Base-by-base conservation (phyloP, 345 rosid species). In the Trapa incisa region DNA sequence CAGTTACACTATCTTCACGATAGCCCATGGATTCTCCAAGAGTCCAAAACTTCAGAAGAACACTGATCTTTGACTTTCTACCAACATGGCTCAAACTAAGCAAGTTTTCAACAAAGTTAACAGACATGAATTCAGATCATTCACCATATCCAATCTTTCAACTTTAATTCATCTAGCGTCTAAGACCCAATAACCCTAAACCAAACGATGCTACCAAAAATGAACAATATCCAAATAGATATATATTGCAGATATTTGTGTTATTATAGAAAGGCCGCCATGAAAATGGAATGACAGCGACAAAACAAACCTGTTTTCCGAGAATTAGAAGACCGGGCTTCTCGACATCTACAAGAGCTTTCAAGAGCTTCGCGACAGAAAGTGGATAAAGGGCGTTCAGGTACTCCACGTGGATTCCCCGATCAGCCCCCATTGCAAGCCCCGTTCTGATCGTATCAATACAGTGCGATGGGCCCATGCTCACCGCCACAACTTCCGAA, bases 371-470 rank as follows among this genome's bases (percentile, higher is more conserved):
- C 67, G 98, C 94, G 3, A 90, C 88, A 0, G 86, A 73, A 0
- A 93, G 79, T 8, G 98, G 97, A 75, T 76, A 76, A 68, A 93
- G 68, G 14, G 66, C 77, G 6, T 48, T 68, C 37, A 69, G 41
- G 13, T 82, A 62, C 69, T 93, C 86, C 5, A 93, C 94, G 62
- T 87, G 97, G 54, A 93, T 87, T 64, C 81, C 98, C 41, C 96
- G 68, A 68, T 93, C 98, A 1, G 97, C 98, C 6, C 97, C 98
- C 98, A 93, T 93, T 48, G 98, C 98, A 38, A 93, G 80, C 75
- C 96, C 84, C 45, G 98, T 93, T 56, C 97, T 83, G 74, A 93
- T 88, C 12, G 97, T 90, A 71, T 93, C 97, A 0, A 87, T 82
- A 48, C 90, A 87, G 71, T 82, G 88, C 0, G 80, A 39, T 29